Conservation (phyloP, 2,329 filamentous ascomycete species). For the Paecilomyces sp. region DNA sequence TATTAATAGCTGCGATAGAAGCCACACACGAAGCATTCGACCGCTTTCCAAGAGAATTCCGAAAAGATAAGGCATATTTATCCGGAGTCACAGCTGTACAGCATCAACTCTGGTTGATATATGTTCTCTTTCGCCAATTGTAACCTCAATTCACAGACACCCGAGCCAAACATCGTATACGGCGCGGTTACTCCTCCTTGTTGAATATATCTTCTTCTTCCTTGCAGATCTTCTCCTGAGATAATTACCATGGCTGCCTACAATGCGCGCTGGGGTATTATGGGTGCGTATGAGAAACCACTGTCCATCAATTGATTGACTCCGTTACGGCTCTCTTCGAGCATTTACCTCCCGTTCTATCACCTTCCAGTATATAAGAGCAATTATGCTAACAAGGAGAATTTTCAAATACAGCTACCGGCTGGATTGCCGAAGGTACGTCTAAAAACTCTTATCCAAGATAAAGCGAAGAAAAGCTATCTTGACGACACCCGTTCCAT, state of each 20-base stretch:
- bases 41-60: background rate
- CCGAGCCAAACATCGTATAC: background rate
- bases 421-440: slow-evolving; percentile 35
- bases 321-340: background rate
- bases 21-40: background rate
- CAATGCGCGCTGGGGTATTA: slow-evolving; percentile 37
- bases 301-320: background rate
- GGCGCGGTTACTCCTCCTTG: background rate
- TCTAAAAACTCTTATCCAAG: background rate
- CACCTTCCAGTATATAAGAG: background rate
- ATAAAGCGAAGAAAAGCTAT: background rate
- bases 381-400: background rate
- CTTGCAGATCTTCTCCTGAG: background rate
- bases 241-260: slow-evolving; percentile 22
- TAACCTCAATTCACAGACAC: background rate
- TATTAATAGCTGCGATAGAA: background rate
- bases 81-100: background rate
- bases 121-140: background rate
- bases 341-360: background rate
- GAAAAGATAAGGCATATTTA: background rate
- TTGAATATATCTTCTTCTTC: background rate
- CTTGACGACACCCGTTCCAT: background rate
- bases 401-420: slow-evolving; percentile 28
- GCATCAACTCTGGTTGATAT: background rate
- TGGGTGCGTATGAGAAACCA: slow-evolving; percentile 26